Conservation (phyloP, 2,329 filamentous ascomycete genomes). For the Fusarium nurragi region DNA sequence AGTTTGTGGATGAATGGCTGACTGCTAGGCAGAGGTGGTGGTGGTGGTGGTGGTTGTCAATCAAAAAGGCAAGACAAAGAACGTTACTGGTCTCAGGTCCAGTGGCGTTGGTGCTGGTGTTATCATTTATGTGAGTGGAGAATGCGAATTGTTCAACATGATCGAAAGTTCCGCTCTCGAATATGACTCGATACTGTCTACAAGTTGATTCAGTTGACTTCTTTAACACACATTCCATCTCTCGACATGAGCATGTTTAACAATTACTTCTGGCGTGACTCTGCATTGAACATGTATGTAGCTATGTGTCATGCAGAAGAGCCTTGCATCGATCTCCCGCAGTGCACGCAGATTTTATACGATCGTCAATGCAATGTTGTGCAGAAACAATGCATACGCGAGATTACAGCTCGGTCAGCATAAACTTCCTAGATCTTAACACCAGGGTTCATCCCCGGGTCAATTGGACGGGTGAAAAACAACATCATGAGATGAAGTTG, state of each 20-base stretch:
- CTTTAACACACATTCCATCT: constrained; percentile 13
- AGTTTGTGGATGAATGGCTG: constrained; percentile 5
- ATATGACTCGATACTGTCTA: constrained; percentile 1
- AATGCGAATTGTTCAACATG: constrained; percentile 7
- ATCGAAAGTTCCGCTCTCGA: not conserved
- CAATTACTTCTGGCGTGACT: constrained; percentile 6
- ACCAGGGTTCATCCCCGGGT: not conserved
- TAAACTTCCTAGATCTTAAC: constrained; percentile 16
- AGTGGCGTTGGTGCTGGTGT: constrained; percentile 10
- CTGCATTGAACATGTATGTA: constrained; percentile 14
- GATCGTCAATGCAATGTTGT: constrained; percentile 44
- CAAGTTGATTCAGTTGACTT: constrained; percentile 4
- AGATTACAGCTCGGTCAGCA: constrained; percentile 21
- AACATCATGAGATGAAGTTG: constrained; percentile 27
- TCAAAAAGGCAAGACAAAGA: constrained; percentile 28
- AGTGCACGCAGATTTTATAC: constrained; percentile 32
- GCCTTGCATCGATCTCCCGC: constrained; percentile 42
- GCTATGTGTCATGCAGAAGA: constrained; percentile 39
- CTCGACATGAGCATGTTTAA: not conserved
- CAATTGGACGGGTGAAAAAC: constrained; percentile 24
- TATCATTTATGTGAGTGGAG: constrained; percentile 18
- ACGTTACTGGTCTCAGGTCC: constrained; percentile 33
- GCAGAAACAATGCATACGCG: constrained; percentile 35
- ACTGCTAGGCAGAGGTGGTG: constrained; percentile 9
- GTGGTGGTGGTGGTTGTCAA: constrained; percentile 23